Percentiles rank a stretch among this genome's conserved stretches.
Conservation (phyloP, 31 red algal species). For the Asparagopsis taxiformis region DNA sequence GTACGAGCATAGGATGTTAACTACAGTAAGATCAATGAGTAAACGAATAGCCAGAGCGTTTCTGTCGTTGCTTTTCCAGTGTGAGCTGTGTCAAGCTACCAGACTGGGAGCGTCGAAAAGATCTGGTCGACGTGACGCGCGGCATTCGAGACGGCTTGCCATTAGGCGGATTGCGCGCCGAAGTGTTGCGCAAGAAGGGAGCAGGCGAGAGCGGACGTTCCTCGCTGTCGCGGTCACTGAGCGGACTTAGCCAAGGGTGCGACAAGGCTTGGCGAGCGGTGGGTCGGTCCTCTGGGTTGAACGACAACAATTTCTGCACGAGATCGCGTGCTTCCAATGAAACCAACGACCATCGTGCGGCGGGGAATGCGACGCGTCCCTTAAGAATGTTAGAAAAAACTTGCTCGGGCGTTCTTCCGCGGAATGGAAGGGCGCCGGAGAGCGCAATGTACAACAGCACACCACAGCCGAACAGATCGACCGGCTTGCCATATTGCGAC, state of each 20-base stretch:
- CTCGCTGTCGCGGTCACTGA: constrained; percentile 3
- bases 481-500: constrained; percentile 58
- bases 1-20: too few relatives aligned
- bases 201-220: constrained; percentile 10
- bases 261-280: constrained; percentile 68
- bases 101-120: neutral
- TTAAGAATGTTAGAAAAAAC: constrained; percentile 28
- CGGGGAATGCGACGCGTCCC: constrained; percentile 20
- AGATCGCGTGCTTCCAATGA: constrained; percentile 34
- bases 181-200: constrained; percentile 22
- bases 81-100: too few relatives aligned
- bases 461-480: constrained; percentile 67
- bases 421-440: constrained; percentile 62
- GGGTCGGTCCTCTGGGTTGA: constrained; percentile 53
- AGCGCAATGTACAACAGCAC: constrained; percentile 66
- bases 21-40: too few relatives aligned
- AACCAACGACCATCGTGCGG: constrained; percentile 18
- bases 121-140: neutral
- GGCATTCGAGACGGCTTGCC: neutral
- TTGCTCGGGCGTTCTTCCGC: constrained; percentile 24
- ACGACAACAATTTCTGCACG: constrained; percentile 42
- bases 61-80: too few relatives aligned
- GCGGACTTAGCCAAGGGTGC: constrained; percentile 58
- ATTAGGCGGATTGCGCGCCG: constrained; percentile 2
- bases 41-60: too few relatives aligned